Evolutionary conservation across 768 basidiomycete species (phyloP).

Genomic region (Chiua virens): DNA sequence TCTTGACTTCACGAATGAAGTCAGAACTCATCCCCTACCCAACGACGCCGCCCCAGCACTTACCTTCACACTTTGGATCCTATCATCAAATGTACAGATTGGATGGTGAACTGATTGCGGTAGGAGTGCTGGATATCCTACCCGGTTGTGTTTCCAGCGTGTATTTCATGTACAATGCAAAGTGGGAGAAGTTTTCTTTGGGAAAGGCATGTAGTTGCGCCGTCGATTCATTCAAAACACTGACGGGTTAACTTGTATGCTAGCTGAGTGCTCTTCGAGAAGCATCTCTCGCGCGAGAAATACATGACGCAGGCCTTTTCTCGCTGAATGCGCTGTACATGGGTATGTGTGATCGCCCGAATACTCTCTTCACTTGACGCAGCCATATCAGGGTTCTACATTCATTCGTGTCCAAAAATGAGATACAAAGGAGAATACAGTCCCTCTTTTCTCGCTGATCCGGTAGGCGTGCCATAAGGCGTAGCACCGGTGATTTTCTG

Average conservation of each 20-base stretch:
- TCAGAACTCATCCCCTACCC: conserved; percentile 60
- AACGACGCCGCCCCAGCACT: conserved; percentile 45
- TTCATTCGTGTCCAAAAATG: conserved; percentile 94
- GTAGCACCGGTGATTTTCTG: neutral
- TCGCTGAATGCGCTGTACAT: conserved; percentile 77
- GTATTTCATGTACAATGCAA: conserved; percentile 87
- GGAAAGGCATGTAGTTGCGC: conserved; percentile 59
- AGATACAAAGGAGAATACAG: conserved; percentile 91
- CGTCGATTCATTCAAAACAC: neutral
- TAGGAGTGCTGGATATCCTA: conserved; percentile 89
- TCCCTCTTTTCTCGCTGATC: conserved; percentile 87
- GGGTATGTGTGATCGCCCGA: conserved; percentile 51
- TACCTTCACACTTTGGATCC: conserved; percentile 84
- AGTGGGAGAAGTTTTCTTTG: conserved; percentile 66
- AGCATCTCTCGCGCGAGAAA: conserved; percentile 69
- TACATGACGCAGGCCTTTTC: conserved; percentile 64
- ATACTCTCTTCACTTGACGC: neutral
- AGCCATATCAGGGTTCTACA: conserved; percentile 73
- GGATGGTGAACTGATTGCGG: conserved; percentile 78
- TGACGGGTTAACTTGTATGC: neutral
- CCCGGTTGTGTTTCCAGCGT: conserved; percentile 80
- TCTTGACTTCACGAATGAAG: conserved; percentile 36
- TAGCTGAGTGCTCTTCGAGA: conserved; percentile 88
- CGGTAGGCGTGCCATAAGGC: conserved; percentile 45
- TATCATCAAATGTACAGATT: conserved; percentile 89